Base-by-base conservation (phyloP, 2,329 filamentous ascomycete genomes). In the Aspergillus sp. region DNA sequence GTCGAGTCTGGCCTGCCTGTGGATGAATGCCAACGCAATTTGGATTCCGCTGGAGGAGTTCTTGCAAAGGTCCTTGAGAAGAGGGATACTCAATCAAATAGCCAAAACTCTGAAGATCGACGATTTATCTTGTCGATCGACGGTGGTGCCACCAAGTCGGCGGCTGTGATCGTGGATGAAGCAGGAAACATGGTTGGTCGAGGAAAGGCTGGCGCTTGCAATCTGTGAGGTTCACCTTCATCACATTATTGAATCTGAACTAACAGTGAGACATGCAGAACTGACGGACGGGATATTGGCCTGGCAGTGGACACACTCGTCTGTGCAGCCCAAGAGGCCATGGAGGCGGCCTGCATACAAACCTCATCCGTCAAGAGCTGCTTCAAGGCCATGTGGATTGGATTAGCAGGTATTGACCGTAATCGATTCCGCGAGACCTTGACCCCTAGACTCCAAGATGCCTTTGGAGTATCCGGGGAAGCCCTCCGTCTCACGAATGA, bases 121-220 rank as follows among this genome's bases (percentile, higher is more conserved):
- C 31, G 20, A 2, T 57, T 61, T 25, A 63, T 70, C 3, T 59
- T 77, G 2, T 76, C 73, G 34, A 65, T 77, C 16, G 74, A 77
- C 59, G 74, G 73, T 0, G 75, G 75, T 14, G 74, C 73, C 1
- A 74, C 65, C 3, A 76, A 75, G 54, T 76, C 73, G 53, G 73
- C 71, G 17, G 75, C 73, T n/a, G 65, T 64, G 2, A 52, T 74
- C 10, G 52, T 70, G 4, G 62, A 65, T 14, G 49, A 50, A 1
- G 48, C 60, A 16, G 68, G 68, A 5, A 21, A 3, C 2, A 43
- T 56, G 4, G 46, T 59, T 0, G 66, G 64, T 2, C 58, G 58
- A 20, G 72, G 72, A 4, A 63, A 61, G 29, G 63, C 68, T 32
- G 71, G 72, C 2, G 64, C 71, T 16, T 74, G 73, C 49, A 76